phyloP scores from a whole-genome alignment of 257 asterid genomes.

The Marsdenia floribunda region DNA sequence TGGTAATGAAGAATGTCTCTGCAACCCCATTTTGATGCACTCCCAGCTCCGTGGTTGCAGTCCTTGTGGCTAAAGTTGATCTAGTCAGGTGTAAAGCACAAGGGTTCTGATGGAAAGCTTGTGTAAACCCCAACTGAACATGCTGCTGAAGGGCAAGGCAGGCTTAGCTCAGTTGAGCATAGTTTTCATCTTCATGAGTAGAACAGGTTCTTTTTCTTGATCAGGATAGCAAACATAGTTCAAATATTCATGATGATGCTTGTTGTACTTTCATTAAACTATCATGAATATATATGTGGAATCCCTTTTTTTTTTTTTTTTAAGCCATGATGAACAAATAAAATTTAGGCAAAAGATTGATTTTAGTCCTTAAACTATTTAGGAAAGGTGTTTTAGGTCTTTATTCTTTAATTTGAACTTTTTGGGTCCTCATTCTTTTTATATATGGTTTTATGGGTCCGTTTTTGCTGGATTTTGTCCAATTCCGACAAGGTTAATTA shows the following conservation, averaged over 20 bases:
- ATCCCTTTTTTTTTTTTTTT: too few species aligned
- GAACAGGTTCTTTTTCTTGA: background rate
- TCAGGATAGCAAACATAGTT: background rate
- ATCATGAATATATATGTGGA: too few species aligned
- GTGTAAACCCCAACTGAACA: background rate
- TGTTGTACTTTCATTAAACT: background rate
- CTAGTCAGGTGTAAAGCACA: background rate
- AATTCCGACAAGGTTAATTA: too few species aligned
- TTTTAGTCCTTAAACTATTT: too few species aligned
- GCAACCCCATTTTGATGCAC: background rate
- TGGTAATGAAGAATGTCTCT: background rate
- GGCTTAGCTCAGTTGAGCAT: background rate
- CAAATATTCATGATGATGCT: background rate
- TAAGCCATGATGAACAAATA: too few species aligned
- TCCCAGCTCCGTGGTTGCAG: background rate
- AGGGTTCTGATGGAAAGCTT: background rate
- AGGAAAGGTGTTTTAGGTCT: too few species aligned
- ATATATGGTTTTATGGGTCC: too few species aligned
- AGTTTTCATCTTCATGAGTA: background rate
- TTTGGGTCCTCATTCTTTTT: too few species aligned
- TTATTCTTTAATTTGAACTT: too few species aligned
- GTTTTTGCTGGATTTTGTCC: too few species aligned
- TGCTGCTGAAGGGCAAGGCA: background rate
- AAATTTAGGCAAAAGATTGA: too few species aligned
- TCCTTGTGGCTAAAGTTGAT: background rate